Conservation (phyloP, 2,329 filamentous ascomycete species). For the Stachybotrys echinatus region DNA sequence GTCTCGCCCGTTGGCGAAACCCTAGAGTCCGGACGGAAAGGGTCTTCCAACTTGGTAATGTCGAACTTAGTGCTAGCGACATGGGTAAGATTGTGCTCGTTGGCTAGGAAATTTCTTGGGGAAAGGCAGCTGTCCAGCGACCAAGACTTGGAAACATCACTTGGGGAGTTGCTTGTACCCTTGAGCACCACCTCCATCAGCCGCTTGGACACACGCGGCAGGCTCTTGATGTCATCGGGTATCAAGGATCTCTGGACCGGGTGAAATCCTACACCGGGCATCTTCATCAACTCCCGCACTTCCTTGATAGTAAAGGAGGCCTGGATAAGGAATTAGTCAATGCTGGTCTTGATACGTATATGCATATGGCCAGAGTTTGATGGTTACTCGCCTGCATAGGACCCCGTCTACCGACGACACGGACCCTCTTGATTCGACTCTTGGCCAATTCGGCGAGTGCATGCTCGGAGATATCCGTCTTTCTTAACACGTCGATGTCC, state of each 20-base stretch:
- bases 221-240: slow-evolving; percentile 59
- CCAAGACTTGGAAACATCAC: slow-evolving; percentile 63
- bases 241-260: slow-evolving; percentile 62
- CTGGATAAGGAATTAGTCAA: slow-evolving; percentile 32
- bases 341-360: neutral
- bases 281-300: slow-evolving; percentile 76
- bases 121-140: slow-evolving; percentile 81
- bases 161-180: slow-evolving; percentile 52
- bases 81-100: slow-evolving; percentile 32
- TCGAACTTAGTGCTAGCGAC: slow-evolving; percentile 67
- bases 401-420: slow-evolving; percentile 83
- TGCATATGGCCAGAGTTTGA: neutral
- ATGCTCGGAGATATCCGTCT: slow-evolving; percentile 84
- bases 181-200: slow-evolving; percentile 78
- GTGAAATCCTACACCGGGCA: slow-evolving; percentile 67
- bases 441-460: slow-evolving; percentile 68
- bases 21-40: slow-evolving; percentile 45
- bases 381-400: slow-evolving; percentile 65
- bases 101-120: slow-evolving; percentile 62
- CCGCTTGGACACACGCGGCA: slow-evolving; percentile 71
- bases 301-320: slow-evolving; percentile 96
- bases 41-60: slow-evolving; percentile 50
- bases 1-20: slow-evolving; percentile 44
- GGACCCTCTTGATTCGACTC: slow-evolving; percentile 73
- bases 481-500: slow-evolving; percentile 64